Percentiles rank a stretch among this genome's conserved stretches.
phyloP scores from a whole-genome alignment of 2,329 filamentous ascomycete species.

The Fusarium xyrophilum region DNA sequence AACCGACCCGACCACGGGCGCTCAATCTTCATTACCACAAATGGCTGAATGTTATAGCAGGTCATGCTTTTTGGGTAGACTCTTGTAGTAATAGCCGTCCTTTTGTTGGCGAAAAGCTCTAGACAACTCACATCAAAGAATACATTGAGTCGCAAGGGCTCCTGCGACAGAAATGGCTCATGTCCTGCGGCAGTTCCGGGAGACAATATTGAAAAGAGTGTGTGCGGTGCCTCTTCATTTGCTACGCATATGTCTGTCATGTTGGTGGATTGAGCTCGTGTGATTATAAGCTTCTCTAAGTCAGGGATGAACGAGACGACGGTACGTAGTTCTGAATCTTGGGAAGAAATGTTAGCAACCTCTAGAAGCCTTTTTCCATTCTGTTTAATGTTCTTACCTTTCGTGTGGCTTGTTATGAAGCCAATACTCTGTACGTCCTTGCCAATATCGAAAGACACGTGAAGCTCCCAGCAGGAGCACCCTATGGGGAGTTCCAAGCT shows the following conservation, averaged over 20 bases:
- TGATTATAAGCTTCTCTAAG: not conserved
- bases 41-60: not conserved
- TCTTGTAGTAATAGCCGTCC: not conserved
- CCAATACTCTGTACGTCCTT: not conserved
- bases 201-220: not conserved
- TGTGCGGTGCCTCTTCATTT: not conserved
- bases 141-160: not conserved
- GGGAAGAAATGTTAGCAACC: fast-evolving
- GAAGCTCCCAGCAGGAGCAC: not conserved
- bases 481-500: not conserved
- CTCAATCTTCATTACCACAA: not conserved
- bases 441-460: not conserved
- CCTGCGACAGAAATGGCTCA: fast-evolving
- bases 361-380: fast-evolving
- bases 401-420: not conserved
- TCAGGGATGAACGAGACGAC: not conserved
- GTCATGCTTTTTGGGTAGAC: not conserved
- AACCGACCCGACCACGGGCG: not conserved
- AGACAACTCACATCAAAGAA: not conserved
- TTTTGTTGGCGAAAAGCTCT: not conserved
- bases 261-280: not conserved
- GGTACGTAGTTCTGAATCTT: not conserved
- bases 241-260: not conserved
- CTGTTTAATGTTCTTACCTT: fast-evolving
- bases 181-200: not conserved